Percentiles rank a stretch among this genome's conserved stretches.
phyloP scores from a whole-genome alignment of 768 basidiomycete genomes.

The Guyanaporus albipodus region DNA sequence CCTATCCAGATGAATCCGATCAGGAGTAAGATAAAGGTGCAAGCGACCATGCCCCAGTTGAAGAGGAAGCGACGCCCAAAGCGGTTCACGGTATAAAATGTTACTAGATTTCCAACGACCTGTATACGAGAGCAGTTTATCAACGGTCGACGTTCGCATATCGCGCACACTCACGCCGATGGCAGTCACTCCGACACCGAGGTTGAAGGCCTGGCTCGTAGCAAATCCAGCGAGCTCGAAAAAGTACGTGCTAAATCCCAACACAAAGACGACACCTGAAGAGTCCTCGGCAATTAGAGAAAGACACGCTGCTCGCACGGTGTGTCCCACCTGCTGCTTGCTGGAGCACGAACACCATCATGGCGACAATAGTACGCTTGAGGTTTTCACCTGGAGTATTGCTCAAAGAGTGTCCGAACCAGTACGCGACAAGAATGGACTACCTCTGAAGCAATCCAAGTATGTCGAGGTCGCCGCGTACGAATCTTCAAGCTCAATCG shows the following conservation, averaged over 20 bases:
- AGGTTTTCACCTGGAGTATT: conserved; percentile 16
- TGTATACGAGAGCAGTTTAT: not conserved
- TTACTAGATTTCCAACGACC: conserved; percentile 26
- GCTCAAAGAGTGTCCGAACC: not conserved
- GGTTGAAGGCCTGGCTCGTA: conserved; percentile 28
- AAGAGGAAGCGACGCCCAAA: conserved; percentile 26
- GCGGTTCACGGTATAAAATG: conserved; percentile 24
- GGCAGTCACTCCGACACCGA: conserved; percentile 28
- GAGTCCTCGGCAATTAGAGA: not conserved
- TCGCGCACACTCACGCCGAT: conserved; percentile 17
- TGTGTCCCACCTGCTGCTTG: conserved; percentile 19
- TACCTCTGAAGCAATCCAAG: conserved; percentile 31
- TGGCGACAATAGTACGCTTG: conserved; percentile 25
- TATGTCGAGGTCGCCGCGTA: conserved; percentile 28
- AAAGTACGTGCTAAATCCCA: conserved; percentile 33
- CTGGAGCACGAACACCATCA: conserved; percentile 32
- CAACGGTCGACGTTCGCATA: not conserved
- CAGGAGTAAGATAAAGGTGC: conserved; percentile 20
- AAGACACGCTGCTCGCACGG: not conserved
- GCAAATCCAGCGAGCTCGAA: conserved; percentile 35
- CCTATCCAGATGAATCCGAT: conserved; percentile 30
- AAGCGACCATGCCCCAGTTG: conserved; percentile 26
- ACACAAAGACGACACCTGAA: conserved; percentile 25
- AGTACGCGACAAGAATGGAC: not conserved
- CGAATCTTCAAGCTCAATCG: conserved; percentile 29